Conservation (phyloP, 116 monocot species). For the Papilionanthe hybrid region DNA sequence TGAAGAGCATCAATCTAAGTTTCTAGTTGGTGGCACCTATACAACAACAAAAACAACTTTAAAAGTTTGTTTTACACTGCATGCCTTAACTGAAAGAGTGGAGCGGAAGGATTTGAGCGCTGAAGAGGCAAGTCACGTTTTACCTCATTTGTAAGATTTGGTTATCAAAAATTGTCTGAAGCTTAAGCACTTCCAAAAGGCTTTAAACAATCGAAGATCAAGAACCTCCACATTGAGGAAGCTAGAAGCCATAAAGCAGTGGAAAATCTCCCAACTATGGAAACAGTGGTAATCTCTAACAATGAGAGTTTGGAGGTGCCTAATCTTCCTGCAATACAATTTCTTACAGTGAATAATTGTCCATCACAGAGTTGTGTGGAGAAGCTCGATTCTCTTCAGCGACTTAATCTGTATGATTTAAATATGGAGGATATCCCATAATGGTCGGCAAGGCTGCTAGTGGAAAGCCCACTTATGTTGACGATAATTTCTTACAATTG, state of each 20-base stretch:
- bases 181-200: constrained; percentile 6
- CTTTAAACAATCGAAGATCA: background rate
- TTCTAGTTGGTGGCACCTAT: background rate
- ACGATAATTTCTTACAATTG: background rate
- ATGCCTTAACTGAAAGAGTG: background rate
- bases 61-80: background rate
- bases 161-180: background rate
- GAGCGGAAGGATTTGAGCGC: background rate
- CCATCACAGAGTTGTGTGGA: background rate
- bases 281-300: background rate
- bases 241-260: background rate
- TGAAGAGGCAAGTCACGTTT: background rate
- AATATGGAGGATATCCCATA: background rate
- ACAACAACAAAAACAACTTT: background rate
- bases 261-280: background rate
- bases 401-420: background rate
- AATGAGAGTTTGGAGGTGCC: background rate
- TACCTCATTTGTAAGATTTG: background rate
- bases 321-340: background rate
- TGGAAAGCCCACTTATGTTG: background rate
- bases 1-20: constrained; percentile 3
- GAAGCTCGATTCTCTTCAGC: background rate
- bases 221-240: background rate
- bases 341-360: background rate
- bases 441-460: background rate